Base-by-base conservation (phyloP, 176 grass and related monocot genomes). In the Musa schizocarpa region DNA sequence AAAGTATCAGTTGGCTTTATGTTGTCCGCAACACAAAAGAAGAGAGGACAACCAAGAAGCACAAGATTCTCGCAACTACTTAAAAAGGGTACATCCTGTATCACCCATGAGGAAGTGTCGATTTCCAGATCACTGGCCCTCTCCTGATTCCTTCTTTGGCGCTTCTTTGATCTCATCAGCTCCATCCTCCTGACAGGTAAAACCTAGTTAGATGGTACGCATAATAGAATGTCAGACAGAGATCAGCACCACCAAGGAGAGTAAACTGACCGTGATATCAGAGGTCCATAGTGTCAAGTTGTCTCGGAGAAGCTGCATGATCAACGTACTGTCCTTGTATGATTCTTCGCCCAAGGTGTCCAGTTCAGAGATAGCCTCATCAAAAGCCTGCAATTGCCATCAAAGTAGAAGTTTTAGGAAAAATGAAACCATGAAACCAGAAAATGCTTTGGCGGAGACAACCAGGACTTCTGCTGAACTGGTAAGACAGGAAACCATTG, bases 281-380 rank as follows among this genome's bases (percentile, higher is more conserved):
- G 71, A 73, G 22, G 71, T 73, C 71, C 71, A 73, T 11, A 73
- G 17, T 17, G 71, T 73, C 71, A 73, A 55, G 52, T 73, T 73
- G 71, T 73, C 71, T 26, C 71, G 71, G 23, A 73, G 71, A 55
- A 73, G 71, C 52, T 73, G 71, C 51, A 73, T 73, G 20, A 73
- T 73, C 71, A 73, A 73, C 1, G 71, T 73, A n/a, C 71, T 73
- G 71, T 73, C 71, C 52, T 73, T 73, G 71, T 73, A 73, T 25
- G 71, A 73, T 26, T 73, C 71, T 54, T 73, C 71, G 16, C 71
- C 71, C 71, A 73, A 54, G 14, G 71, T 16, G n/a, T 73, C 71
- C 13, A 73, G 52, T 24, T 73, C 71, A 8, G 71, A 73, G n/a
- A 73, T 73, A 24, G 71, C 71, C 71, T 73, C 71, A 55, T 73